phyloP scores from a whole-genome alignment of 306 rosid species.

The Rosa persica region DNA sequence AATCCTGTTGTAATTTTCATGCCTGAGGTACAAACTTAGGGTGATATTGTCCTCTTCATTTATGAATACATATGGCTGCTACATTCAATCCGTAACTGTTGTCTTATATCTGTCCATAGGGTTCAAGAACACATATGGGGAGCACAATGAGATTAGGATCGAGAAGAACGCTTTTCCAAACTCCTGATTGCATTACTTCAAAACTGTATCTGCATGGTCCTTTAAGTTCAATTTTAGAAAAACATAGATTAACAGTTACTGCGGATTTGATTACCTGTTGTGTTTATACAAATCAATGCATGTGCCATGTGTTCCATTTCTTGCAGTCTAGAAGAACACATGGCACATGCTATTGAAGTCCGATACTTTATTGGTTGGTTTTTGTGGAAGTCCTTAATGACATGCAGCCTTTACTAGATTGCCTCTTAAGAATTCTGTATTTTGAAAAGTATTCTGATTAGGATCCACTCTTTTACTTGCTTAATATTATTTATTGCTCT shows the following conservation, averaged over 20 bases:
- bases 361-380: neutral
- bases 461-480: constrained; percentile 21
- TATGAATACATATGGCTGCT: constrained; percentile 2
- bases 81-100: neutral
- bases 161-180: constrained; percentile 78
- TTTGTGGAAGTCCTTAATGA: neutral
- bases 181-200: constrained; percentile 75
- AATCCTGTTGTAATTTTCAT: constrained; percentile 93
- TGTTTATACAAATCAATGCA: neutral
- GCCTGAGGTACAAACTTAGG: constrained; percentile 78
- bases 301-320: neutral
- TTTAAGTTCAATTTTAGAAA: constrained; percentile 13
- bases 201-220: constrained; percentile 68
- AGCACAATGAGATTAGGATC: constrained; percentile 99
- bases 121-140: constrained; percentile 97
- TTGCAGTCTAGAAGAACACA: neutral
- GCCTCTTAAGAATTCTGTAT: neutral
- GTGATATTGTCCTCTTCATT: neutral
- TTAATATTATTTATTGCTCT: constrained; percentile 16
- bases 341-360: neutral
- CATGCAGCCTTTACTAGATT: neutral
- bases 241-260: neutral
- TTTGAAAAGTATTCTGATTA: neutral
- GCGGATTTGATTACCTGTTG: neutral
- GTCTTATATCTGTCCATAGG: constrained; percentile 43